phyloP scores from a whole-genome alignment of 1,284 basidiomycete species.

The Sanghuangporus weigelae region DNA sequence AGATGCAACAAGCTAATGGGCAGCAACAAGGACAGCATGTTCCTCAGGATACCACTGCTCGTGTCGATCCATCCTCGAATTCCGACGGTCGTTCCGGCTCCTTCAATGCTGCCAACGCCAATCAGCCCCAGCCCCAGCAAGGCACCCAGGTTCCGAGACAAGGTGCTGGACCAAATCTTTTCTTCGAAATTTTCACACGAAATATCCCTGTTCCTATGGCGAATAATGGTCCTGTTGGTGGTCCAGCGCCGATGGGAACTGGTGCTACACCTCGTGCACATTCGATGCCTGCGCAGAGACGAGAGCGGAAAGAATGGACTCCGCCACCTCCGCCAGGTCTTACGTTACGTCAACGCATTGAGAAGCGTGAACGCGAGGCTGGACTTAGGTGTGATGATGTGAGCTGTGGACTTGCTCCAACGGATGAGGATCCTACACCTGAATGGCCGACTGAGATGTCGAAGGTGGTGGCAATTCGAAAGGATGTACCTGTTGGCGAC shows the following conservation, averaged over 20 bases:
- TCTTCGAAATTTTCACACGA: conserved; percentile 1
- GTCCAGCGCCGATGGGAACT: neutral
- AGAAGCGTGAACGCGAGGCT: conserved; percentile 60
- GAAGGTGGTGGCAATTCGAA: conserved; percentile 43
- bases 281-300: neutral
- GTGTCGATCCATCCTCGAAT: neutral
- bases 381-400: conserved; percentile 65
- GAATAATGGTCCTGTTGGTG: neutral
- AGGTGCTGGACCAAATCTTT: neutral
- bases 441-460: conserved; percentile 26
- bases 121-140: neutral
- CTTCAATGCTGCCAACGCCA: neutral
- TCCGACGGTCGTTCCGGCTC: neutral
- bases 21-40: no score
- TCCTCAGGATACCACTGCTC: neutral
- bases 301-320: conserved; percentile 35
- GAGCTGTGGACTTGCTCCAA: conserved; percentile 67
- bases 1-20: neutral
- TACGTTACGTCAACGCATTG: conserved; percentile 65
- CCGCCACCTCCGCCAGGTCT: conserved; percentile 50
- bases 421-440: conserved; percentile 63
- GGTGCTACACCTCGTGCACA: neutral
- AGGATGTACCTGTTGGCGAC: conserved; percentile 11
- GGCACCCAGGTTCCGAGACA: neutral
- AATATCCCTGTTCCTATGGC: neutral